Percentiles rank a stretch among this genome's conserved stretches.
Evolutionary conservation across 225 moss, liverwort and hornwort species (phyloP).

Genomic region (Physcomitrium patens): DNA sequence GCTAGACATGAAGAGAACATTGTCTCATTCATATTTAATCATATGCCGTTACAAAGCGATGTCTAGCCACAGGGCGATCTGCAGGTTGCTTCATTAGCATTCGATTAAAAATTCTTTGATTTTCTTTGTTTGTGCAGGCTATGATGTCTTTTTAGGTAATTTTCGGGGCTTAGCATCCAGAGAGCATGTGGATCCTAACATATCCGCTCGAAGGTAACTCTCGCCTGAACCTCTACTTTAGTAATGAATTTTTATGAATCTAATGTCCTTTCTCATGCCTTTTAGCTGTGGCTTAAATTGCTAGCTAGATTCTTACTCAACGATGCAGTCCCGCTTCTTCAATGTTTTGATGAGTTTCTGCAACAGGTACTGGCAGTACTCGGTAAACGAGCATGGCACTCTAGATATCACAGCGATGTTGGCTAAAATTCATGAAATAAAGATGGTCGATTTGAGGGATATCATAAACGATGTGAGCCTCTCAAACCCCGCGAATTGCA

Average conservation of each 20-base stretch:
- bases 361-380: constrained; percentile 78
- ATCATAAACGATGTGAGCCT: constrained; percentile 42
- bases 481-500: neutral
- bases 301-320: no score
- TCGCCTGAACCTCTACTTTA: neutral
- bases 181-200: constrained; percentile 67
- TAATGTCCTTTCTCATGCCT: no score
- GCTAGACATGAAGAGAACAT: no score
- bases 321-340: neutral
- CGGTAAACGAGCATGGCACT: constrained; percentile 82
- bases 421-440: constrained; percentile 65
- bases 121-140: constrained; percentile 52
- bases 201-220: constrained; percentile 67
- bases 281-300: no score
- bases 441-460: constrained; percentile 60
- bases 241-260: no score
- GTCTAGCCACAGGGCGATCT: no score
- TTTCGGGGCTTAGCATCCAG: constrained; percentile 81
- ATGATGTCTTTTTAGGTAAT: constrained; percentile 83
- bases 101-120: no score
- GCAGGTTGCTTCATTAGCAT: no score
- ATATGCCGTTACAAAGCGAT: neutral
- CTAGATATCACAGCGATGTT: constrained; percentile 81
- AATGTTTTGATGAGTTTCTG: neutral
- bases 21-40: neutral